Base-by-base conservation (phyloP, 192 early-diverging fungal genomes). In the Allomyces macrogynus region DNA sequence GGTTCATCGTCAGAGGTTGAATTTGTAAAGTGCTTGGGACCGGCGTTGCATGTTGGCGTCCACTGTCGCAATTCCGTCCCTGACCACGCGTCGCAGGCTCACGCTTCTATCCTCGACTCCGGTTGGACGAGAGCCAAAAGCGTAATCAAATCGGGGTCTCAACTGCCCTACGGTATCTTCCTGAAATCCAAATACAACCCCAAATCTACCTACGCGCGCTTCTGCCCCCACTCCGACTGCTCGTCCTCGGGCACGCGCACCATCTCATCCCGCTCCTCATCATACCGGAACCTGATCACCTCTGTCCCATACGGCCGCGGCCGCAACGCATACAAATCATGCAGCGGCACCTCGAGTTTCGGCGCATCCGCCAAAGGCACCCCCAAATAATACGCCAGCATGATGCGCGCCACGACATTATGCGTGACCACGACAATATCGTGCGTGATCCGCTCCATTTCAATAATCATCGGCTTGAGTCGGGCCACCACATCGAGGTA, bases 401-500 rank as follows among this genome's bases (percentile, higher is more conserved):
- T 74, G 44, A 91, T 95, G 43, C 95, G 78, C 67, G 92, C 75
- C 62, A 92, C 87, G 20, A 93, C 95, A 44, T 89, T 82, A 77
- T 98, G 95, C 0, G 92, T 93, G 20, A 95, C 84, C 69, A 98
- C 85, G 66, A 95, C 65, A 23, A 89, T 83, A 42, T 86, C 86
- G 54, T 85, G 83, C 10, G 85, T 85, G 82, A 93, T 95, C 63
- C 95, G 80, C 73, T 98, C 95, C 64, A 95, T 77, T 75, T 98
- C 95, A 63, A 98, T 84, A 70, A 98, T 94, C 61, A 96, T 75
- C 32, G 92, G 91, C 69, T 91, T 80, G 63, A 98, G 67, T 23
- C 93, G 80, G 72, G 95, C 89, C 63, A 98, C 92, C 23, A 98
- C 93, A 70, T 98, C 95, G 69, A 71, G 68, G 66, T 94, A 94